Conservation (phyloP, 2,329 filamentous ascomycete genomes). For the Epichloe glyceriae region DNA sequence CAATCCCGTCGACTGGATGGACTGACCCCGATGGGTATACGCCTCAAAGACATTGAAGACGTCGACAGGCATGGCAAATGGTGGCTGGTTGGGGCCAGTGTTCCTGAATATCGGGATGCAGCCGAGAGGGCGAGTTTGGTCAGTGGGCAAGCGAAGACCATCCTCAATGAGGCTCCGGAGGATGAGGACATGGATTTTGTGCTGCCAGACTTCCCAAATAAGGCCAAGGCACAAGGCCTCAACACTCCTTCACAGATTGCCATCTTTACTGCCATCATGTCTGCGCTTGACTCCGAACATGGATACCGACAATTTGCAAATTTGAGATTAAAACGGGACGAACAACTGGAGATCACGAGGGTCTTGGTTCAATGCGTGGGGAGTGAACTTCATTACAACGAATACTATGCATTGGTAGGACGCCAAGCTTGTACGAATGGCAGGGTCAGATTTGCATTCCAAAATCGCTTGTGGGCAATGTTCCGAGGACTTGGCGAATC, state of each 20-base stretch:
- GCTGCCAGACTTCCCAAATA: conserved; percentile 54
- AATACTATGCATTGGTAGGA: conserved; percentile 83
- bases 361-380: conserved; percentile 81
- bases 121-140: conserved; percentile 8
- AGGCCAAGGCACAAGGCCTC: conserved; percentile 74
- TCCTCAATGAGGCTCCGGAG: conserved; percentile 18
- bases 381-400: conserved; percentile 75
- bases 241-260: conserved; percentile 75
- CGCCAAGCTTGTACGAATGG: conserved; percentile 63
- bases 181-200: conserved; percentile 34
- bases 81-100: conserved; percentile 98
- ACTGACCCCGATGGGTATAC: conserved; percentile 69
- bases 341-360: conserved; percentile 74
- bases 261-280: conserved; percentile 90
- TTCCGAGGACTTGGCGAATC: conserved; percentile 79
- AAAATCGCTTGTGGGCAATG: conserved; percentile 74
- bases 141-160: conserved; percentile 10
- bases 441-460: conserved; percentile 70
- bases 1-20: conserved; percentile 48
- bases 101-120: conserved; percentile 32
- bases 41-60: conserved; percentile 68
- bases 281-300: conserved; percentile 70
- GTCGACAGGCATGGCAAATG: conserved; percentile 85
- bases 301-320: conserved; percentile 69
- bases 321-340: conserved; percentile 71